phyloP scores from a whole-genome alignment of 2,329 filamentous ascomycete genomes.

The Aureobasidium sp. region DNA sequence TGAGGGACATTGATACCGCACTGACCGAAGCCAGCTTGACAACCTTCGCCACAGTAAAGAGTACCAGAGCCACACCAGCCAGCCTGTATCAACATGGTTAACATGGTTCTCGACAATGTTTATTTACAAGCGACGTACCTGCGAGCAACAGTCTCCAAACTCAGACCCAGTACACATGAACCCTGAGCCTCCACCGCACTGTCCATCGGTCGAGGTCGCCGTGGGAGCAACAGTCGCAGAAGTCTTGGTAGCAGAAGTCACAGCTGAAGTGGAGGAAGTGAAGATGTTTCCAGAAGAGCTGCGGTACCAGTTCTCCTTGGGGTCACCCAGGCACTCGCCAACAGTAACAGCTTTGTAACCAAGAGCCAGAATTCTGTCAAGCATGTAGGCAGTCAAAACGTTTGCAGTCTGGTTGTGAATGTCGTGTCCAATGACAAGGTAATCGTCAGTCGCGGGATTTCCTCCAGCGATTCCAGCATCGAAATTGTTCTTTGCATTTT shows the following conservation, averaged over 20 bases:
- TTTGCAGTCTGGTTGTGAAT: constrained; percentile 39
- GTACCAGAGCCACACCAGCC: constrained; percentile 11
- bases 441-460: constrained; percentile 24
- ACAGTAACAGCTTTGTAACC: constrained; percentile 39
- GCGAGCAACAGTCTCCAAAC: constrained; percentile 13
- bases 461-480: constrained; percentile 32
- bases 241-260: constrained; percentile 12
- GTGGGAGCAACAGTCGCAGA: constrained; percentile 7
- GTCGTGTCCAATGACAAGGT: constrained; percentile 47
- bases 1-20: constrained; percentile 11
- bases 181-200: neutral
- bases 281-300: constrained; percentile 19
- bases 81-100: neutral
- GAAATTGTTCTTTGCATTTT: constrained; percentile 48
- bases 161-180: constrained; percentile 13
- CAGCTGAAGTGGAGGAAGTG: neutral
- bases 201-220: neutral
- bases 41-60: constrained; percentile 19
- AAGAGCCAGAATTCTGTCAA: constrained; percentile 30
- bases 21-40: constrained; percentile 25
- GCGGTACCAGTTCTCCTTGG: constrained; percentile 41
- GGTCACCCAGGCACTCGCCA: constrained; percentile 40
- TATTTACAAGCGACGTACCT: neutral
- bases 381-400: constrained; percentile 37
- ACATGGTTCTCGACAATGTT: neutral